These are phyloP conservation scores for Solanum sejunctum DNA, from an alignment of 257 asterid genomes.

Conservation along the genomic window DNA sequence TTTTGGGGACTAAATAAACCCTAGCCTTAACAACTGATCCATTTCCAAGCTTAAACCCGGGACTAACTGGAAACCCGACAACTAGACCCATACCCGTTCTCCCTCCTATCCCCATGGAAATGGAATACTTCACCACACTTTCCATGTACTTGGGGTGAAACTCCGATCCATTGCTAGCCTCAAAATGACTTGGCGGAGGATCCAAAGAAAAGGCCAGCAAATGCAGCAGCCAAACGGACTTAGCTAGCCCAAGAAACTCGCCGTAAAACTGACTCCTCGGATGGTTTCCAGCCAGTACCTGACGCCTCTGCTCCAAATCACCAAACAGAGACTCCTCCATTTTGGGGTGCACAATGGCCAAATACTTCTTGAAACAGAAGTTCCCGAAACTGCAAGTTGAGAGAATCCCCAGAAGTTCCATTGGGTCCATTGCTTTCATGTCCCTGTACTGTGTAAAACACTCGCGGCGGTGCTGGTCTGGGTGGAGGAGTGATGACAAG, in stretches of 20 bases:
- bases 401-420: slow-evolving; percentile 72
- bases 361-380: slow-evolving; percentile 81
- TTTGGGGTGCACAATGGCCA: slow-evolving; percentile 79
- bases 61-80: slow-evolving; percentile 88
- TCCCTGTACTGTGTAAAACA: slow-evolving; percentile 85
- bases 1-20: slow-evolving; percentile 69
- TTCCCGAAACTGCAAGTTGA: slow-evolving; percentile 90
- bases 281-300: slow-evolving; percentile 65
- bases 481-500: slow-evolving; percentile 73
- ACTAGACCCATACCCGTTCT: slow-evolving; percentile 29
- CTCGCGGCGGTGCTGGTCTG: slow-evolving; percentile 78
- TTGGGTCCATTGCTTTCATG: slow-evolving; percentile 92
- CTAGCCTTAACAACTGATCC: slow-evolving; percentile 72
- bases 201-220: slow-evolving; percentile 79
- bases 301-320: slow-evolving; percentile 88
- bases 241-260: slow-evolving; percentile 66
- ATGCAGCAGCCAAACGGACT: slow-evolving; percentile 92
- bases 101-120: slow-evolving; percentile 27
- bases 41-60: slow-evolving; percentile 83
- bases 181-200: slow-evolving; percentile 86
- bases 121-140: slow-evolving; percentile 46
- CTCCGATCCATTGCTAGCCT: slow-evolving; percentile 79
- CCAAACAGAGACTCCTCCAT: slow-evolving; percentile 98
- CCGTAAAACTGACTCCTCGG: slow-evolving; percentile 86
- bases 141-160: slow-evolving; percentile 90